Base-by-base conservation (phyloP, 352 stramenopile species). In the Globisporangium apiculatum region DNA sequence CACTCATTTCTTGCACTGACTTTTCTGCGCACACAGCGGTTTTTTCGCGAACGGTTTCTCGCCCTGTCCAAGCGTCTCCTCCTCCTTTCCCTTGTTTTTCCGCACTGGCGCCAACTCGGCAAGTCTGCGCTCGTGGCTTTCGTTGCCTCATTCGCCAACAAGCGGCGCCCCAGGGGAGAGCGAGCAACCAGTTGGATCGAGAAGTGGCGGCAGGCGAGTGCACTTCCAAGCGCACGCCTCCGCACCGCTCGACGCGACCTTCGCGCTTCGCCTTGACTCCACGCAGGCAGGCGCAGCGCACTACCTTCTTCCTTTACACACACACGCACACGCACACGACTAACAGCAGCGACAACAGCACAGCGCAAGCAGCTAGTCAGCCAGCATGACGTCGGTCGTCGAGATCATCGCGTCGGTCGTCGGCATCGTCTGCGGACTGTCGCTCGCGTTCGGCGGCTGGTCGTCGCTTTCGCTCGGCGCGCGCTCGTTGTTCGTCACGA, bases 401-500 rank as follows among this genome's bases (percentile, higher is more conserved):
- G 71, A 79, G 67, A 80, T 92, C 57, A 83, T 92, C 69, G 79
- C 80, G 64, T 76, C 75, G 62, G 77, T 91, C 65, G 76, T 89
- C 65, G 81, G 79, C 62, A 80, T 89, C 66, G 57, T 92, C 36
- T 81, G 85, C 68, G 85, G 85, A 42, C 66, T 95, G 53, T 91
- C 81, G 69, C 71, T 91, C n/a, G 73, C 83, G n/a, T 91, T 89
- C 51, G 85, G 79, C 65, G 85, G 85, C 35, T 95, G 85, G 85
- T 95, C 85, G 50, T 76, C 83, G 57, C 73, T 95, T 18, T 93
- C 83, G 35, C 78, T 95, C 57, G 85, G 85, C 64, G 79, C 83
- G 14, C 83, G 83, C 59, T 92, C 85, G 49, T 76, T 95, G 58
- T 95, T 92, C 57, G 67, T 85, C 4, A 80, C 79, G 3, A 89